Evolutionary conservation across 192 early-diverging fungal species (phyloP).

Genomic region (Phycomyces nitens): DNA sequence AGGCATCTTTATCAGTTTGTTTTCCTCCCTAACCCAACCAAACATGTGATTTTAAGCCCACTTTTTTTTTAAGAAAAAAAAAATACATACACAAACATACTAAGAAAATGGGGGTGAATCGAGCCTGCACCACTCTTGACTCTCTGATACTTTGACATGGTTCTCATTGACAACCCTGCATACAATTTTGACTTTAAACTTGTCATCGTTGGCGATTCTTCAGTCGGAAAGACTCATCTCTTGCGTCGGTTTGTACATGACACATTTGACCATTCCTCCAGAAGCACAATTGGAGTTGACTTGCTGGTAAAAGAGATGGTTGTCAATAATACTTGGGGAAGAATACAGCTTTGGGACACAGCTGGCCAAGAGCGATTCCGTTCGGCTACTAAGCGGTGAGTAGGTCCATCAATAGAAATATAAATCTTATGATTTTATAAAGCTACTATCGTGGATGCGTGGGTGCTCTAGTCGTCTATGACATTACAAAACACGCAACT

Average conservation of each 20-base stretch:
- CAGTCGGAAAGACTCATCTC: conserved; percentile 48
- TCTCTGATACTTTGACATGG: no score
- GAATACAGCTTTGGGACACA: conserved; percentile 76
- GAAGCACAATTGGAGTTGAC: conserved; percentile 44
- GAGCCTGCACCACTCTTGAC: no score
- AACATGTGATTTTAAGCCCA: no score
- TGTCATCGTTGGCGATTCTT: conserved; percentile 57
- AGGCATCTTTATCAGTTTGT: no score
- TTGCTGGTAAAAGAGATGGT: conserved; percentile 32
- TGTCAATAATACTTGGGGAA: conserved; percentile 53
- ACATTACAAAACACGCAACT: conserved; percentile 52
- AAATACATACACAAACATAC: no score
- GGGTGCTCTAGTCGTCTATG: conserved; percentile 79
- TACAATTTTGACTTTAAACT: conserved; percentile 51
- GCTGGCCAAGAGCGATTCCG: conserved; percentile 92
- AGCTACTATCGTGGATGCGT: conserved; percentile 79
- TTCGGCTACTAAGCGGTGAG: conserved; percentile 49
- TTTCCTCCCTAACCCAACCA: no score
- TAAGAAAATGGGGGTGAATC: no score
- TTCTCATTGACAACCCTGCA: no score
- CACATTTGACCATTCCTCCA: conserved; percentile 41
- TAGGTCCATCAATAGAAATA: background rate
- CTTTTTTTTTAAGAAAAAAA: no score
- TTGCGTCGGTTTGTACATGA: conserved; percentile 41
- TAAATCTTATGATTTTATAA: conserved; percentile 15